Evolutionary conservation across 2,329 filamentous ascomycete species (phyloP).

Genomic region (Nigrospora sphaerica): DNA sequence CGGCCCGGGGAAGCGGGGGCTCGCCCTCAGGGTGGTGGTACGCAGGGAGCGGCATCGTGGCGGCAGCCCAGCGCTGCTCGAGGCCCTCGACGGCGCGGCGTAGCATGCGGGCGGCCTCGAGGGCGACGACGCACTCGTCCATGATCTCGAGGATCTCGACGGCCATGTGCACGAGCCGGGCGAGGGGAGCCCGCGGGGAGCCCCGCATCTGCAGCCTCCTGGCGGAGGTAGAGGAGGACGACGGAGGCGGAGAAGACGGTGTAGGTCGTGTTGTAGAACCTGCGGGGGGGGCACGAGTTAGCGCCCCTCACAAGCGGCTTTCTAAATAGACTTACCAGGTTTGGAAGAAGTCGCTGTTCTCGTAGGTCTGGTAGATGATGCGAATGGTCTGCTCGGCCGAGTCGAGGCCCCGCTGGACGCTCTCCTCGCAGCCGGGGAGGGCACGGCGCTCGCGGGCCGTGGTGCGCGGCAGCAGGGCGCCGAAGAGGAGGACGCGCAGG

Average conservation of each 20-base stretch:
- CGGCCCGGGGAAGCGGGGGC: too few relatives aligned
- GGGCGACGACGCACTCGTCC: conserved; percentile 18
- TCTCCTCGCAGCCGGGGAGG: conserved; percentile 9
- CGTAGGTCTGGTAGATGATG: not conserved
- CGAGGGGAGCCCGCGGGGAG: conserved; percentile 5
- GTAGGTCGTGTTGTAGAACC: conserved; percentile 24
- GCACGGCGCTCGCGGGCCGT: conserved; percentile 9
- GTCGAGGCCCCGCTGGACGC: conserved; percentile 15
- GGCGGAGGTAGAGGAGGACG: conserved; percentile 17
- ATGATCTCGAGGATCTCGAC: conserved; percentile 15
- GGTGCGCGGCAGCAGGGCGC: conserved; percentile 15
- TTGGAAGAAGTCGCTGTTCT: not conserved
- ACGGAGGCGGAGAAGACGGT: conserved; percentile 20
- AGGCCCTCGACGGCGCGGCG: conserved; percentile 14
- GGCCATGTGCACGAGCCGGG: conserved; percentile 14
- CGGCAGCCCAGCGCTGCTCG: conserved; percentile 6
- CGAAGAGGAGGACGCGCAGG: conserved; percentile 17
- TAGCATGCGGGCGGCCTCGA: conserved; percentile 16
- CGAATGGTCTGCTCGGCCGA: conserved; percentile 14
- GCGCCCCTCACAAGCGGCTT: not conserved
- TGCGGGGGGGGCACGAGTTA: conserved; percentile 1
- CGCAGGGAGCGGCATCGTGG: too few relatives aligned
- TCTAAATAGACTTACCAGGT: conserved; percentile 10
- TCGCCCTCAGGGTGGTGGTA: conserved; percentile 3
- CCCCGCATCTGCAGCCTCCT: conserved; percentile 11